Conservation (phyloP, 139 green algal species). For the Chlorella sp. region DNA sequence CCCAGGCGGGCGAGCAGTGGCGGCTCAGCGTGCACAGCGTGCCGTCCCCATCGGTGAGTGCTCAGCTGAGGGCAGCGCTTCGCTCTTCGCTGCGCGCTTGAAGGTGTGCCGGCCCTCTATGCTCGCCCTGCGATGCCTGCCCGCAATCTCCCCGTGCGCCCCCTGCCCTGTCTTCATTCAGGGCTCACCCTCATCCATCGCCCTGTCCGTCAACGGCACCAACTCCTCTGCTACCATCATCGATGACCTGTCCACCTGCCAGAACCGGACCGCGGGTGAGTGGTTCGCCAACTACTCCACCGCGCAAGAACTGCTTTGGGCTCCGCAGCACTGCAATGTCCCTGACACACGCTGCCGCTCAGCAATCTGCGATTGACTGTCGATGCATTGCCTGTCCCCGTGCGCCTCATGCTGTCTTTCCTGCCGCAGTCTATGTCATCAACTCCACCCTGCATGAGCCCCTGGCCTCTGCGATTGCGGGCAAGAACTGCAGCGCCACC, state of each 20-base stretch:
- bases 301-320: no score
- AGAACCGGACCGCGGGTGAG: not conserved
- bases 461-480: not conserved
- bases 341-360: no score
- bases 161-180: not conserved
- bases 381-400: no score
- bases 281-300: no score
- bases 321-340: no score
- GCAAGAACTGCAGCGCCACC: not conserved
- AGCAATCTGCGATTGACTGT: no score
- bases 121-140: no score
- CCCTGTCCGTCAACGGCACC: not conserved
- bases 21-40: not conserved
- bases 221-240: not conserved
- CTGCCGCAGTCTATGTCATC: not conserved
- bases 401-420: no score
- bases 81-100: no score
- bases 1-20: not conserved
- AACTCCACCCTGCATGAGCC: slow-evolving; percentile 2
- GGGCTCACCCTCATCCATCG: not conserved
- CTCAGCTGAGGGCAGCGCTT: no score
- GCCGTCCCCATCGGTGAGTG: not conserved
- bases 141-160: not conserved
- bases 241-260: not conserved
- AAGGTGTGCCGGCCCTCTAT: no score